These are phyloP conservation scores for Starmerella bombicola DNA, from an alignment of 805 yeast genomes.

Conservation along the genomic window DNA sequence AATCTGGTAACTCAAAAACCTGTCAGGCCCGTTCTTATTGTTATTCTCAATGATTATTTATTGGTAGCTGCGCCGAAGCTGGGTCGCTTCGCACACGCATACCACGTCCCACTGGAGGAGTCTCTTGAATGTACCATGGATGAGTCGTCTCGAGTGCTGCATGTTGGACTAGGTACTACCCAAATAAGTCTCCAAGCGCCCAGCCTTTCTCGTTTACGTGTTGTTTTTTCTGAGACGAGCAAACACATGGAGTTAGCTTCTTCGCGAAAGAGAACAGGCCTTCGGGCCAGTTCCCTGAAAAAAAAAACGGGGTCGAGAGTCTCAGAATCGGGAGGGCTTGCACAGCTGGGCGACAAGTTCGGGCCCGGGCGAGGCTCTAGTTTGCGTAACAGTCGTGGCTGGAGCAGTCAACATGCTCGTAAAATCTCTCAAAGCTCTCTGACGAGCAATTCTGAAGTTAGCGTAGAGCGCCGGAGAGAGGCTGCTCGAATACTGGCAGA, in stretches of 20 bases:
- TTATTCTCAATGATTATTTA: slow-evolving; percentile 63
- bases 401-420: slow-evolving; percentile 4
- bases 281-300: neutral
- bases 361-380: neutral
- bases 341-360: neutral
- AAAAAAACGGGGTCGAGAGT: neutral
- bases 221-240: slow-evolving; percentile 11
- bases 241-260: slow-evolving; percentile 16
- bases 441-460: slow-evolving; percentile 45
- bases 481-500: slow-evolving; percentile 56
- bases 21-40: slow-evolving; percentile 59
- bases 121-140: slow-evolving; percentile 29
- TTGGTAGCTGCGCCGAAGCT: slow-evolving; percentile 56
- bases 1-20: slow-evolving; percentile 79
- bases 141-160: slow-evolving; percentile 29
- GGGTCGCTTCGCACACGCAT: slow-evolving; percentile 49
- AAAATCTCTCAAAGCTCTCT: slow-evolving; percentile 6
- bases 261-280: neutral
- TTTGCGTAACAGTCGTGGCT: neutral
- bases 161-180: slow-evolving; percentile 37
- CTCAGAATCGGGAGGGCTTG: neutral
- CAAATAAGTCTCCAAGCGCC: slow-evolving; percentile 25
- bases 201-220: slow-evolving; percentile 12
- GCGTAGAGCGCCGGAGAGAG: slow-evolving; percentile 36
- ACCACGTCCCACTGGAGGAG: slow-evolving; percentile 66